phyloP scores from a whole-genome alignment of 192 early-diverging fungal species.

The Entophlyctis luteolus region DNA sequence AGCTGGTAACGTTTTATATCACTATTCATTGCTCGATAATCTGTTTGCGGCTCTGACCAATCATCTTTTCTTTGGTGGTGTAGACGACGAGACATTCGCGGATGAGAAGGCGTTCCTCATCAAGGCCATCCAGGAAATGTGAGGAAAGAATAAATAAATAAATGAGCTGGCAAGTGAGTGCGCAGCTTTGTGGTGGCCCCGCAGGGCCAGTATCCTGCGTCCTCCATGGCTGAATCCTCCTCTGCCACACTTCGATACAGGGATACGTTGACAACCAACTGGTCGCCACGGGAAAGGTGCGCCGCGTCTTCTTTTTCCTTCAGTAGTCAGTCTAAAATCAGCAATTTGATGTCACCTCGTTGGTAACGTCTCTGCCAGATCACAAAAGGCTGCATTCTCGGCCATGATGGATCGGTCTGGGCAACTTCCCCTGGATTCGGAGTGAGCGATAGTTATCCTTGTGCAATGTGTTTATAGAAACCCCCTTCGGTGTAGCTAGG shows the following conservation, averaged over 20 bases:
- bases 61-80: not conserved
- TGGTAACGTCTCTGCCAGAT: slow-evolving; percentile 15
- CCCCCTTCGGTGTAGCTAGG: slow-evolving; percentile 42
- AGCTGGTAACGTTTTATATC: slow-evolving; percentile 59
- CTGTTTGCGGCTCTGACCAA: not conserved
- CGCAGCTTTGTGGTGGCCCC: not conserved
- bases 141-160: not conserved
- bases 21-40: too few species aligned
- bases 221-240: too few species aligned
- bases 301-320: not conserved
- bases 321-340: not conserved
- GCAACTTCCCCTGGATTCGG: slow-evolving; percentile 68
- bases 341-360: not conserved
- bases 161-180: slow-evolving; percentile 26
- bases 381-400: slow-evolving; percentile 73
- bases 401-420: slow-evolving; percentile 79
- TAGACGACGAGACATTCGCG: slow-evolving; percentile 98
- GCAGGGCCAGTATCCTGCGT: not conserved
- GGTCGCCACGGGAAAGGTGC: slow-evolving; percentile 66
- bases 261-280: slow-evolving; percentile 79
- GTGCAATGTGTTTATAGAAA: not conserved
- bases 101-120: slow-evolving; percentile 96
- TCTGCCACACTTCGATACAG: too few species aligned
- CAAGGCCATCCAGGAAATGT: slow-evolving; percentile 70
- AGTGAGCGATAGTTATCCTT: slow-evolving; percentile 43